phyloP scores from a whole-genome alignment of 768 basidiomycete genomes.

The Collybia mongolica region DNA sequence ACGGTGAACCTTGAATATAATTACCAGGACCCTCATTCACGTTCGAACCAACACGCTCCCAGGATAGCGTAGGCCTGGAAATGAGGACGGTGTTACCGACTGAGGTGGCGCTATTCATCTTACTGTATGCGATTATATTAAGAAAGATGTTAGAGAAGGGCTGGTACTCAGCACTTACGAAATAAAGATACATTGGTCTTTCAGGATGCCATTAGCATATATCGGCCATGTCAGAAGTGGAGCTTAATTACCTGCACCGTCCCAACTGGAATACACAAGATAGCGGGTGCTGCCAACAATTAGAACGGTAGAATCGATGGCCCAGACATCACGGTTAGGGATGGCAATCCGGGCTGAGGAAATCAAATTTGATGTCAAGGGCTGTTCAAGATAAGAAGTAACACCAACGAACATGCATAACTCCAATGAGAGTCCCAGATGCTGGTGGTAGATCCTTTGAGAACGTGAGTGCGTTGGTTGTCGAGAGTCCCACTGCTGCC shows the following conservation, averaged over 20 bases:
- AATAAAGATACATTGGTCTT: constrained; percentile 33
- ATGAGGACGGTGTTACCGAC: constrained; percentile 30
- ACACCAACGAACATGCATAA: constrained; percentile 21
- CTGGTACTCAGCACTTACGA: constrained; percentile 13
- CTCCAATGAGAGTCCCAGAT: constrained; percentile 33
- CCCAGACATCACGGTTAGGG: constrained; percentile 32
- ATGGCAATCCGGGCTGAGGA: constrained; percentile 24
- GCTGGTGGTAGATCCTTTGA: constrained; percentile 26
- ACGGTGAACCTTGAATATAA: neutral
- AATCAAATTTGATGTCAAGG: neutral
- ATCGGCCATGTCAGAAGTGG: neutral
- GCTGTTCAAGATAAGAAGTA: neutral
- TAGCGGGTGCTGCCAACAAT: constrained; percentile 21
- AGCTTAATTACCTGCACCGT: constrained; percentile 23
- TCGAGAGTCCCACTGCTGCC: constrained; percentile 29
- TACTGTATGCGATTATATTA: constrained; percentile 8
- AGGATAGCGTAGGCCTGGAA: constrained; percentile 27
- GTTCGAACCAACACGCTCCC: constrained; percentile 29
- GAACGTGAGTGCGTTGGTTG: constrained; percentile 29
- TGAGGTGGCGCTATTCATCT: constrained; percentile 28
- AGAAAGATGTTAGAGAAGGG: neutral
- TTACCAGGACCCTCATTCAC: constrained; percentile 33
- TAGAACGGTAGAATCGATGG: constrained; percentile 31
- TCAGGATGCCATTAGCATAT: neutral
- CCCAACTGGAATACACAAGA: constrained; percentile 31